These are phyloP conservation scores for Saturnispora mendoncae DNA, from an alignment of 805 yeast genomes.

Conservation along the genomic window DNA sequence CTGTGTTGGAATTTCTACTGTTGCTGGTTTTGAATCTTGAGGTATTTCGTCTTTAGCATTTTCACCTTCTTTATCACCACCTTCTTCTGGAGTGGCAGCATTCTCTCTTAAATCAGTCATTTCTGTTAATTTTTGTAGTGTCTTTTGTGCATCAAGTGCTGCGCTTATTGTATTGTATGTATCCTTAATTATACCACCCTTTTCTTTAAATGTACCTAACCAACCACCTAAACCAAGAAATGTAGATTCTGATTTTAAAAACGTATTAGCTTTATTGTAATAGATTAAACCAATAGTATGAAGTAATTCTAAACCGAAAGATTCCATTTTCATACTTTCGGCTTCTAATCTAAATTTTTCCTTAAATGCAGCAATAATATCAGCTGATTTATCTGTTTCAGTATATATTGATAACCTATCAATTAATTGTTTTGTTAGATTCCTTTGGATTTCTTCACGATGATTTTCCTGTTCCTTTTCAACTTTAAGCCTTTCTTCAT, in stretches of 20 bases:
- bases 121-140: conserved; percentile 65
- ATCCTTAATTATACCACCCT: conserved; percentile 73
- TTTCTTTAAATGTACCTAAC: conserved; percentile 71
- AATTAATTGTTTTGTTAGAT: conserved; percentile 41
- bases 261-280: conserved; percentile 63
- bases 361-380: conserved; percentile 50
- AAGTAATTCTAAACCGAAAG: conserved; percentile 85
- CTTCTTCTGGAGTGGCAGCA: conserved; percentile 5
- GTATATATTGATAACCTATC: conserved; percentile 36
- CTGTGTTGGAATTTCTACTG: no score
- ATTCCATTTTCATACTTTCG: conserved; percentile 83
- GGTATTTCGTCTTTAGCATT: not conserved
- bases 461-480: conserved; percentile 68
- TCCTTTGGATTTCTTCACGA: conserved; percentile 46
- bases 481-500: conserved; percentile 50
- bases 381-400: conserved; percentile 55
- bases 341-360: conserved; percentile 50
- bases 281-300: conserved; percentile 79
- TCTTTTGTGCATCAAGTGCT: conserved; percentile 79
- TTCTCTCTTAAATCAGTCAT: conserved; percentile 47
- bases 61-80: not conserved
- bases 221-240: conserved; percentile 84
- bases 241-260: conserved; percentile 57
- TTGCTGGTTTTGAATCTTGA: not conserved
- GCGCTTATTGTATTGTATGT: conserved; percentile 75